These are phyloP conservation scores for Kwoniella mangroviensis DNA, from an alignment of 768 basidiomycete species.

Conservation along the genomic window DNA sequence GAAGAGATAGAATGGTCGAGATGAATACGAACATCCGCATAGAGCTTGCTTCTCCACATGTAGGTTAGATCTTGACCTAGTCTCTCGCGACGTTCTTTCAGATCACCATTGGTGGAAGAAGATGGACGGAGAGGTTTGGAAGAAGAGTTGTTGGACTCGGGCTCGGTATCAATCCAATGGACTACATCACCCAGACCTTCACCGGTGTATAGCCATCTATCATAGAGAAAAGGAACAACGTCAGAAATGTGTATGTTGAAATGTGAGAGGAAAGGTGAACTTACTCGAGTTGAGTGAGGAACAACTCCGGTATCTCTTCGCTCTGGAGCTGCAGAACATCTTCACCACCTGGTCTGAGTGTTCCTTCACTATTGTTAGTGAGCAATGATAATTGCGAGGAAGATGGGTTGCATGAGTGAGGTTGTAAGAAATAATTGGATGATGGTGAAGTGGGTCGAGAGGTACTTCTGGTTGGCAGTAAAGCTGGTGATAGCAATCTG, in stretches of 20 bases:
- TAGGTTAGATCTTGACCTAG: conserved; percentile 90
- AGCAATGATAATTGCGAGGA: neutral
- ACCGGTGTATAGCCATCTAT: conserved; percentile 78
- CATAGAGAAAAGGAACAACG: neutral
- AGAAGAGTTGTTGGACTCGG: conserved; percentile 62
- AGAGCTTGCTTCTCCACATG: conserved; percentile 95
- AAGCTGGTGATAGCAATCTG: conserved; percentile 31
- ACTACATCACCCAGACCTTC: conserved; percentile 74
- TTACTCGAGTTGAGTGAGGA: conserved; percentile 85
- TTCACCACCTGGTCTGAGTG: neutral
- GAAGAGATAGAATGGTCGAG: conserved; percentile 55
- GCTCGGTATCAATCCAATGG: conserved; percentile 53
- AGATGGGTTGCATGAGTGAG: neutral
- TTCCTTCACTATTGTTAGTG: neutral
- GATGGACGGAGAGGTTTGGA: conserved; percentile 52
- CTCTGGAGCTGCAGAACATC: conserved; percentile 24
- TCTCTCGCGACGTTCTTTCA: conserved; percentile 74
- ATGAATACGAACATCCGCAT: conserved; percentile 85
- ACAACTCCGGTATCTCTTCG: conserved; percentile 70
- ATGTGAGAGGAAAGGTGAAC: neutral
- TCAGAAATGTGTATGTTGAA: neutral
- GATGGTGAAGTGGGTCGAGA: conserved; percentile 8
- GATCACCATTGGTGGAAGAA: conserved; percentile 55
- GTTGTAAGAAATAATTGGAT: conserved; percentile 18
- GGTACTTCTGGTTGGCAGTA: neutral